Percentiles rank a stretch among this genome's conserved stretches.
These are phyloP conservation scores for Parastagonospora avenae DNA, from an alignment of 2,329 filamentous ascomycete genomes.

Conservation along the genomic window DNA sequence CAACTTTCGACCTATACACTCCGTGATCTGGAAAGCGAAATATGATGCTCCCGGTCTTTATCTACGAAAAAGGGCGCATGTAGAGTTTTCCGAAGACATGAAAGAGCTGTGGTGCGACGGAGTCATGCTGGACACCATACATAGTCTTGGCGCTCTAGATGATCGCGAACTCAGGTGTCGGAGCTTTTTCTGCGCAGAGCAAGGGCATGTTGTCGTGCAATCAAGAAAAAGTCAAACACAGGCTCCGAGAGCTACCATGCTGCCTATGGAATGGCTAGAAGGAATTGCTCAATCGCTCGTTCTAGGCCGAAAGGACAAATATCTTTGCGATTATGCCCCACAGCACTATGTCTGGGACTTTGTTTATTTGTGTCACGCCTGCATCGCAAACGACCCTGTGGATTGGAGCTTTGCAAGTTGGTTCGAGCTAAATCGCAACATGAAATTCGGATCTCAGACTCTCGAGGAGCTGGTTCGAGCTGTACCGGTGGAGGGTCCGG, in stretches of 20 bases:
- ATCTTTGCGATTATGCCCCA: conserved; percentile 32
- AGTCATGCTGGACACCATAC: conserved; percentile 28
- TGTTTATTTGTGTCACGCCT: conserved; percentile 29
- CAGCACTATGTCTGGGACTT: conserved; percentile 32
- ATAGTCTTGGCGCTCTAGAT: conserved; percentile 32
- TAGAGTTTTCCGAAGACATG: conserved; percentile 26
- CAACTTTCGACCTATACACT: conserved; percentile 35
- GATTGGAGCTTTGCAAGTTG: conserved; percentile 35
- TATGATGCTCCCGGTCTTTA: conserved; percentile 34
- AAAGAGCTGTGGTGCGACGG: conserved; percentile 32
- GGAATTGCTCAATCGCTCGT: conserved; percentile 31
- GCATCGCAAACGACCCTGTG: conserved; percentile 20
- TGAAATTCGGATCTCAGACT: conserved; percentile 20
- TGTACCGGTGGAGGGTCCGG: conserved; percentile 4
- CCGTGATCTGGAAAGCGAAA: conserved; percentile 23
- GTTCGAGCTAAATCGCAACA: conserved; percentile 28
- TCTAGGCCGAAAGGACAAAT: conserved; percentile 39
- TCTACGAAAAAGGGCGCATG: conserved; percentile 21
- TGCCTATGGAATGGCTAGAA: conserved; percentile 24
- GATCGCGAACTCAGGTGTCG: conserved; percentile 31
- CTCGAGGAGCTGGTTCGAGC: conserved; percentile 19
- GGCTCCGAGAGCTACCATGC: conserved; percentile 11
- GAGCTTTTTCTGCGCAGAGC: conserved; percentile 27
- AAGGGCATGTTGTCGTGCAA: conserved; percentile 22
- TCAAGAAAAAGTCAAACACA: conserved; percentile 3